Conservation (phyloP, 371 early-diverging fungal species). For the Rhizopus microsporus region DNA sequence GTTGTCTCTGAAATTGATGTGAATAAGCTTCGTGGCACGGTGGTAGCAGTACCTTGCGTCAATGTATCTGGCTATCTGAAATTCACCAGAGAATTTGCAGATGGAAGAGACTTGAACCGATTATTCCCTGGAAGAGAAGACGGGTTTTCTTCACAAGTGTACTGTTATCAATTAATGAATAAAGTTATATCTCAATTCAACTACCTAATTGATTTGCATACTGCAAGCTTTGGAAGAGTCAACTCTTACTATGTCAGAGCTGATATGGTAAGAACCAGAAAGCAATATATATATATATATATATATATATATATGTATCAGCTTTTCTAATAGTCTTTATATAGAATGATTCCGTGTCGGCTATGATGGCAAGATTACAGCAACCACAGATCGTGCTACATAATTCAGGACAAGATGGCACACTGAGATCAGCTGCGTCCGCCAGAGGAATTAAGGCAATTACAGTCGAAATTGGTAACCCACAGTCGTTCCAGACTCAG, state of each 20-base stretch:
- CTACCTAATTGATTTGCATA: constrained; percentile 86
- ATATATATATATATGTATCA: not conserved
- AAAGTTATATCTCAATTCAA: constrained; percentile 79
- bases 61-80: constrained; percentile 85
- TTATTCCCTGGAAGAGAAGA: constrained; percentile 77
- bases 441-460: constrained; percentile 80
- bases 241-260: constrained; percentile 88
- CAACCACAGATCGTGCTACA: constrained; percentile 78
- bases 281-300: not conserved
- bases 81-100: constrained; percentile 79
- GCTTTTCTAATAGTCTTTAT: not conserved
- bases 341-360: constrained; percentile 65
- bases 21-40: constrained; percentile 72
- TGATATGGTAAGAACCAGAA: constrained; percentile 58
- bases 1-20: constrained; percentile 79
- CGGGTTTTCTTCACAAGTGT: constrained; percentile 83
- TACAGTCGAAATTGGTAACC: constrained; percentile 86
- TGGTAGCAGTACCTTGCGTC: constrained; percentile 87
- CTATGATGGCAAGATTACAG: constrained; percentile 81
- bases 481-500: constrained; percentile 70
- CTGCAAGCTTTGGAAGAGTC: constrained; percentile 83
- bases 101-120: constrained; percentile 85
- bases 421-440: constrained; percentile 83
- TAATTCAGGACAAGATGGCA: constrained; percentile 51
- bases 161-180: constrained; percentile 76